Evolutionary conservation across 129 eudicot genomes (phyloP).

Genomic region (Arctium minus): DNA sequence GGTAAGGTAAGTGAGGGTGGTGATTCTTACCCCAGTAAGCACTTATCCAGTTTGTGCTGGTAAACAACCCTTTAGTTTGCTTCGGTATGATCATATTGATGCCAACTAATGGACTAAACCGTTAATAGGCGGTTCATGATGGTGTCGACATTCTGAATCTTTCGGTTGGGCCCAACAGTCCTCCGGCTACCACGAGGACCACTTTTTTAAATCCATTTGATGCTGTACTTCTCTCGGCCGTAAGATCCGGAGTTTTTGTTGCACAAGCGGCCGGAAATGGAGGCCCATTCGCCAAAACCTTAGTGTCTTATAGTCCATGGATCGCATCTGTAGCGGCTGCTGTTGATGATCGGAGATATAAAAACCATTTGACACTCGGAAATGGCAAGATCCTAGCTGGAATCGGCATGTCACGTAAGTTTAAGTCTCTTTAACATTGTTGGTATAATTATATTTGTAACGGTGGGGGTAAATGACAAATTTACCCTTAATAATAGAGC

Average conservation of each 20-base stretch:
- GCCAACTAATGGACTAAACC: background rate
- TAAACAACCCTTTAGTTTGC: background rate
- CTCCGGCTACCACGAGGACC: slow-evolving; percentile 89
- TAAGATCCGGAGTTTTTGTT: slow-evolving; percentile 92
- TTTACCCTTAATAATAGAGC: background rate
- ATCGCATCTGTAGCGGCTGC: slow-evolving; percentile 95
- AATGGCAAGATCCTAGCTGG: slow-evolving; percentile 83
- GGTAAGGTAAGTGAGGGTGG: background rate
- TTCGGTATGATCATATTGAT: background rate
- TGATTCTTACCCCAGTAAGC: background rate
- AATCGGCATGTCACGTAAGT: slow-evolving; percentile 91
- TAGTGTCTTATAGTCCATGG: slow-evolving; percentile 97
- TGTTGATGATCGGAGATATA: slow-evolving; percentile 92
- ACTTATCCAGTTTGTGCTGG: background rate
- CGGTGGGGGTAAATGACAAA: background rate
- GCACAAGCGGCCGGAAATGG: slow-evolving; percentile 99
- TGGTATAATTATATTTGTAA: background rate
- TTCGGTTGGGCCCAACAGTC: slow-evolving; percentile 95
- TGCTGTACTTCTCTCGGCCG: slow-evolving; percentile 88
- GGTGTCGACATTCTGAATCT: slow-evolving; percentile 95
- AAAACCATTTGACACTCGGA: slow-evolving; percentile 82
- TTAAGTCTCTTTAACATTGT: background rate
- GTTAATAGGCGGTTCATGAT: slow-evolving; percentile 83
- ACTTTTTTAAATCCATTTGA: slow-evolving; percentile 91
- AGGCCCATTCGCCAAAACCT: slow-evolving; percentile 87